phyloP scores from a whole-genome alignment of 1,284 basidiomycete genomes.

The Rhodotorula sp. region DNA sequence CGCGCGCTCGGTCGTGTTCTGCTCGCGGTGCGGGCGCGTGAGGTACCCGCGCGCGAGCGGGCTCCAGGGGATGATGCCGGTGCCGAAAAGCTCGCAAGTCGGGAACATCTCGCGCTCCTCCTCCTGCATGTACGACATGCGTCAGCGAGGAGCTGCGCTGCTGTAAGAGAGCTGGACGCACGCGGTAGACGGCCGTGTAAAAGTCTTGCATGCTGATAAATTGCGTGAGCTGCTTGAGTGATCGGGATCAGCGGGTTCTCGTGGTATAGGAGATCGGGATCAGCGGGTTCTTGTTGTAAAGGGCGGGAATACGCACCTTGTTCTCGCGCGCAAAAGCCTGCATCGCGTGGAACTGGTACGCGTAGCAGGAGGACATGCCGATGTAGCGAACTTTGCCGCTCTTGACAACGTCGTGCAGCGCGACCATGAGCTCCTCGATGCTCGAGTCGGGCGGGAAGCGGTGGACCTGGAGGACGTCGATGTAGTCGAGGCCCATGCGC shows the following conservation, averaged over 20 bases:
- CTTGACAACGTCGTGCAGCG: constrained; percentile 59
- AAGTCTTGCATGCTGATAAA: constrained; percentile 56
- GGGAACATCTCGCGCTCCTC: constrained; percentile 52
- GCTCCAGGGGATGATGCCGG: constrained; percentile 53
- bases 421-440: constrained; percentile 63
- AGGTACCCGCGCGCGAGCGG: constrained; percentile 45
- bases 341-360: constrained; percentile 59
- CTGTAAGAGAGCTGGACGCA: neutral
- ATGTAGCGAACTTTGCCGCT: constrained; percentile 66
- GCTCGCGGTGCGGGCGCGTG: constrained; percentile 36
- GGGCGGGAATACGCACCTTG: neutral
- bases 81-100: constrained; percentile 38
- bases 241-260: neutral
- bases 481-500: constrained; percentile 46
- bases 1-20: constrained; percentile 32
- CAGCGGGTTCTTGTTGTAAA: no score
- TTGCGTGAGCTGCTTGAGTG: constrained; percentile 24
- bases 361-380: constrained; percentile 60
- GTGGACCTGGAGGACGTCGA: constrained; percentile 66
- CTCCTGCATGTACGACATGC: constrained; percentile 47
- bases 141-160: constrained; percentile 4
- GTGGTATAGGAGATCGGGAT: neutral
- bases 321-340: constrained; percentile 59
- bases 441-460: constrained; percentile 65
- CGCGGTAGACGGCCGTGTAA: constrained; percentile 7